Conservation (phyloP, 1,284 basidiomycete genomes). For the Gastroboletus turbinatus region DNA sequence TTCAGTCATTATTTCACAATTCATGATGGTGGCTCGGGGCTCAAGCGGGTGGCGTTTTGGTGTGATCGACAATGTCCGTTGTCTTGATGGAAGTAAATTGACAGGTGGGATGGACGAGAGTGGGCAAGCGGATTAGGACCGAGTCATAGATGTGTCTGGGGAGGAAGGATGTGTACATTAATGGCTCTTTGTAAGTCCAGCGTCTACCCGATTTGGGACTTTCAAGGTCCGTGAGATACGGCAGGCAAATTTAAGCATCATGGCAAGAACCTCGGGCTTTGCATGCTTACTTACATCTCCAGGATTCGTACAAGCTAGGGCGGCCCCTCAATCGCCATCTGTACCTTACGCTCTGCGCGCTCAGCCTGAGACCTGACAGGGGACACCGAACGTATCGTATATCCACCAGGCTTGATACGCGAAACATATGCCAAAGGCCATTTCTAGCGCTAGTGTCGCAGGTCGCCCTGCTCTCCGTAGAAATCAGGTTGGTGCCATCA, state of each 20-base stretch:
- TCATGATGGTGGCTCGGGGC: background rate
- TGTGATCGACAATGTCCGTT: background rate
- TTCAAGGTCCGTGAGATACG: slow-evolving; percentile 27
- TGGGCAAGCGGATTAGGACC: background rate
- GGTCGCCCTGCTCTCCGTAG: slow-evolving; percentile 67
- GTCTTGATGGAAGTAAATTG: background rate
- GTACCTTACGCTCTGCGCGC: background rate
- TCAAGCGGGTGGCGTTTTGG: background rate
- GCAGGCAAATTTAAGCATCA: slow-evolving; percentile 22
- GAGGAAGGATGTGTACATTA: too few species aligned
- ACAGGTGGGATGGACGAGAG: background rate
- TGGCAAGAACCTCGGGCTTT: slow-evolving; percentile 4
- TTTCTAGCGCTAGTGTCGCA: slow-evolving; percentile 31
- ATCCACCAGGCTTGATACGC: slow-evolving; percentile 1
- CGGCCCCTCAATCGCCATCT: background rate
- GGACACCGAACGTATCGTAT: background rate
- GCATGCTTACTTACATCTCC: slow-evolving; percentile 1
- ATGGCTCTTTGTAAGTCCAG: slow-evolving; percentile 4
- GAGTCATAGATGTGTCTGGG: background rate
- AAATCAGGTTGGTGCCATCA: slow-evolving; percentile 58
- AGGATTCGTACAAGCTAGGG: background rate
- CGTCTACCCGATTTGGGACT: slow-evolving; percentile 18
- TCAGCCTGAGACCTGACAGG: slow-evolving; percentile 1
- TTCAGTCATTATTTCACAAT: background rate
- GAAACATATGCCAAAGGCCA: slow-evolving; percentile 62